phyloP scores from a whole-genome alignment of 2,329 filamentous ascomycete species.

The Apiospora aurea region DNA sequence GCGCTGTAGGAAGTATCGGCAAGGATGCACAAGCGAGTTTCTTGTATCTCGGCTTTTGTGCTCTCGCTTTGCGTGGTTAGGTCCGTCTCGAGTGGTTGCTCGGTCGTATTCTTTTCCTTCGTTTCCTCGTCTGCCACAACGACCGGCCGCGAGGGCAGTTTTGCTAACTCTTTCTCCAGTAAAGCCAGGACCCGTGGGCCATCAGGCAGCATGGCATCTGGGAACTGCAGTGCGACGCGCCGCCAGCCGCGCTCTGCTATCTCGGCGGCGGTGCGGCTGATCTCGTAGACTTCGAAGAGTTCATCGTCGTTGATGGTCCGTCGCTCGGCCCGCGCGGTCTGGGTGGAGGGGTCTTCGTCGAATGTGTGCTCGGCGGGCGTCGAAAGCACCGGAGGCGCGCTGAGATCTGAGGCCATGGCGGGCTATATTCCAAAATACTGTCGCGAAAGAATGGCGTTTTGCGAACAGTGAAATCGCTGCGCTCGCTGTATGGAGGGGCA shows the following conservation, averaged over 20 bases:
- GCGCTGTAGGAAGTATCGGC: constrained; percentile 97
- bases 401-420: constrained; percentile 57
- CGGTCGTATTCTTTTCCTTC: constrained; percentile 24
- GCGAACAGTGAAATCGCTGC: not conserved
- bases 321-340: constrained; percentile 39
- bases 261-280: constrained; percentile 78
- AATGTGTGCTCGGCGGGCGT: constrained; percentile 65
- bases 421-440: not conserved
- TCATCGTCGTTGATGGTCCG: constrained; percentile 65
- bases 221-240: constrained; percentile 91
- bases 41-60: constrained; percentile 12
- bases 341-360: constrained; percentile 53
- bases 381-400: constrained; percentile 65
- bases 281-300: constrained; percentile 81
- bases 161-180: constrained; percentile 51
- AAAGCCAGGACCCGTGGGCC: constrained; percentile 79
- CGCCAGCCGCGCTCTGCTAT: constrained; percentile 75
- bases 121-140: constrained; percentile 24
- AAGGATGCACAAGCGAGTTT: constrained; percentile 74
- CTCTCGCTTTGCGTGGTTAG: constrained; percentile 22
- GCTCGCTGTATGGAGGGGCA: constrained; percentile 15
- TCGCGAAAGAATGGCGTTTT: not conserved
- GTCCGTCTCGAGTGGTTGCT: constrained; percentile 22
- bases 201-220: constrained; percentile 89
- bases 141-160: constrained; percentile 27